Base-by-base conservation (phyloP, 352 stramenopile genomes). In the Globisporangium solare region DNA sequence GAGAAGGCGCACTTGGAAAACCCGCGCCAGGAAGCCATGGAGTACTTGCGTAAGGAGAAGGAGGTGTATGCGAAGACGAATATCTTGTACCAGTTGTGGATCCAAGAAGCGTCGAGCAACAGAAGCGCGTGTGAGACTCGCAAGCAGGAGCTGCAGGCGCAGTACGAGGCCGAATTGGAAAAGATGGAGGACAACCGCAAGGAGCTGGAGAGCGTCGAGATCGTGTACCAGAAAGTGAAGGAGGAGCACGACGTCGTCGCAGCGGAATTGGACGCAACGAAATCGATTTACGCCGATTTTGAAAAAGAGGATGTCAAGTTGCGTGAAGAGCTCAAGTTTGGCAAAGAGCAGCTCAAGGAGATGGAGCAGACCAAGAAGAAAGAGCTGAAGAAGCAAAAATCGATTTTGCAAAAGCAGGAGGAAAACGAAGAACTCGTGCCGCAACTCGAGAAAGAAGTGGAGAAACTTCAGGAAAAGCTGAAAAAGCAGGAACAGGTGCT, bases 231-330 rank as follows among this genome's bases (percentile, higher is more conserved):
- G 47, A 71, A 74, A 13, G 67, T 95, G 1, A 88, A 88, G 46
- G 73, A 70, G 12, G 83, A 95, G 56, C 94, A 98, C 63, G 78
- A 98, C 12, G 67, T 60, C 27, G 82, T 97, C 11, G 77, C 83
- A 20, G 66, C 73, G 0, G 83, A 97, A 64, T 68, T 99, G n/a
- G 87, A 93, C 22, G 73, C 81, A 46, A 88, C 86, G 8, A 97
- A 99, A 61, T 72, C 96, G 20, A 83, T 96, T 54, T 99, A 98
- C 66, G 83, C 89, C 8, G 85, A 94, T 15, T 98, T 98, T 68
- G 97, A 99, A 73, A 86, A 97, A 51, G 85, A 97, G 65, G 97
- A 99, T 62, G 98, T 99, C 64, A 98, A 99, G 74, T 72, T 99
- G 46, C 78, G 89, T 27, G 97, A 99, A 79, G 96, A 99, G 58